phyloP scores from a whole-genome alignment of 768 basidiomycete genomes.

The Suillus placidus region DNA sequence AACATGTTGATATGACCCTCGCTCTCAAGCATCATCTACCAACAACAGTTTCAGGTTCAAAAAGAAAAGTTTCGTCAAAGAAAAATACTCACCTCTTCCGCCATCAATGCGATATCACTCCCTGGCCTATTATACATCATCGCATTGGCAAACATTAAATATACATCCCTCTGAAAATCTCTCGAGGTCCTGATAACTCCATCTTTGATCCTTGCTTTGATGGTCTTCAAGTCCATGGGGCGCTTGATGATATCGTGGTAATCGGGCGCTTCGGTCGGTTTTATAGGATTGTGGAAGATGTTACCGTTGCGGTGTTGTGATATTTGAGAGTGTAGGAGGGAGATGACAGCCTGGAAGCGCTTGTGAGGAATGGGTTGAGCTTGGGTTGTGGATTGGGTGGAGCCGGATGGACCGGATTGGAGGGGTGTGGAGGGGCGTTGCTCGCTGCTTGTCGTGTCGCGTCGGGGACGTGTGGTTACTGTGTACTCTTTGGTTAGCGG shows the following conservation, averaged over 20 bases:
- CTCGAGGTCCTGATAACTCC: conserved; percentile 77
- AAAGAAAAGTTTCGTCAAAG: background rate
- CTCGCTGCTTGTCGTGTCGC: conserved; percentile 21
- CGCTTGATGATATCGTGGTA: conserved; percentile 91
- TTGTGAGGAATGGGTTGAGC: conserved; percentile 47
- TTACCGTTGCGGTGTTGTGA: conserved; percentile 85
- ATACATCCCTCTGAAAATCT: conserved; percentile 89
- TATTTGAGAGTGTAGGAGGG: conserved; percentile 79
- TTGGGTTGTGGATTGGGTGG: conserved; percentile 4
- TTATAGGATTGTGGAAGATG: conserved; percentile 91
- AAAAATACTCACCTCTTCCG: conserved; percentile 74
- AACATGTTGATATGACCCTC: conserved; percentile 68
- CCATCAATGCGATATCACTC: conserved; percentile 87
- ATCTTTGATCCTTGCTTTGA: conserved; percentile 84
- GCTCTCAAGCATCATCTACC: conserved; percentile 76
- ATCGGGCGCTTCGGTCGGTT: conserved; percentile 84
- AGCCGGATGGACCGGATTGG: conserved; percentile 1
- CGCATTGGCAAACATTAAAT: conserved; percentile 94
- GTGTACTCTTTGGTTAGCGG: background rate
- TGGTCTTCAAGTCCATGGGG: conserved; percentile 96
- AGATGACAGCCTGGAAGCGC: conserved; percentile 80
- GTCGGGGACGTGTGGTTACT: conserved; percentile 23
- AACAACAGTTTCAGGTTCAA: background rate
- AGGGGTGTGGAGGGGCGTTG: conserved; percentile 23
- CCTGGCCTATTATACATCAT: conserved; percentile 95